These are phyloP conservation scores for Crepidotus variabilis DNA, from an alignment of 768 basidiomycete genomes.

Conservation along the genomic window DNA sequence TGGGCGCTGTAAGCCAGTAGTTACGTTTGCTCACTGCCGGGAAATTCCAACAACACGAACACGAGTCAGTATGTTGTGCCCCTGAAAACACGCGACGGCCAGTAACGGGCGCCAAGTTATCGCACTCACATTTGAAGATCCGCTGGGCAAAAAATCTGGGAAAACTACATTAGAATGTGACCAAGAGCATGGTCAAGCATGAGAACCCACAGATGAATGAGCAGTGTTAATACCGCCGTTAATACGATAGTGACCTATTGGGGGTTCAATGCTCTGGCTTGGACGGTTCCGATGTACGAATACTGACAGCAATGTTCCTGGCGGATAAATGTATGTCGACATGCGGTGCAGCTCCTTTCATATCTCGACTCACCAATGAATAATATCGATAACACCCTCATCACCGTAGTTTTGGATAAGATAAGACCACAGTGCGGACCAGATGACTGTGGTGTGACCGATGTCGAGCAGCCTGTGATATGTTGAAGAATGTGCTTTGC, in stretches of 20 bases:
- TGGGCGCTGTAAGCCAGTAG: slow-evolving; percentile 26
- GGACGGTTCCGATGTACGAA: neutral
- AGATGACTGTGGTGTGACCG: slow-evolving; percentile 34
- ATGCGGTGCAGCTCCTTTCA: slow-evolving; percentile 1
- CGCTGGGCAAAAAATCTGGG: slow-evolving; percentile 34
- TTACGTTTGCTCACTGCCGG: slow-evolving; percentile 32
- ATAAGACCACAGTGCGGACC: slow-evolving; percentile 36
- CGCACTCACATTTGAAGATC: slow-evolving; percentile 32
- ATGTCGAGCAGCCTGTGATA: slow-evolving; percentile 32
- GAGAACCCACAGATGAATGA: slow-evolving; percentile 23
- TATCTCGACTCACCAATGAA: slow-evolving; percentile 26
- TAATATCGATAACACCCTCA: slow-evolving; percentile 21
- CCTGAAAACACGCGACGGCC: neutral
- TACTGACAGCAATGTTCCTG: neutral
- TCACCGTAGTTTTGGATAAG: slow-evolving; percentile 29
- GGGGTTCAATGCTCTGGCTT: neutral
- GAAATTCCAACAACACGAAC: neutral
- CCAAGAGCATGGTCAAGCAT: neutral
- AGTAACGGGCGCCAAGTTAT: neutral
- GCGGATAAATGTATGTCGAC: neutral
- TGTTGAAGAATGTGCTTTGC: neutral
- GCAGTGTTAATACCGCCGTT: slow-evolving; percentile 29
- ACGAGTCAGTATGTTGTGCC: neutral
- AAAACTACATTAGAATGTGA: too few relatives aligned
- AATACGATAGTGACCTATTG: slow-evolving; percentile 23